phyloP scores from a whole-genome alignment of 768 basidiomycete genomes.

The Amanita pallidorosea region DNA sequence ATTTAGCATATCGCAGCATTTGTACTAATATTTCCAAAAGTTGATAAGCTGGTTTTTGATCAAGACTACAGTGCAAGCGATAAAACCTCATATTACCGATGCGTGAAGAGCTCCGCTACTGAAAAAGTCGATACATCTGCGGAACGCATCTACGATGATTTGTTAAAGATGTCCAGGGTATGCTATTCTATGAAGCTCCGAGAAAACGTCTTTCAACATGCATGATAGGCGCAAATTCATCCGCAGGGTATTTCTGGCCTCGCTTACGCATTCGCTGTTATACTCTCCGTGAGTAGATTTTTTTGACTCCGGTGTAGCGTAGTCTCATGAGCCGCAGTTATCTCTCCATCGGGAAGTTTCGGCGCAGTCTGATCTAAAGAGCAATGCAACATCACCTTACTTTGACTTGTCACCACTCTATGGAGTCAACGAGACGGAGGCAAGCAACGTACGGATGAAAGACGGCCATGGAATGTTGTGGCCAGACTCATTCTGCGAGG shows the following conservation, averaged over 20 bases:
- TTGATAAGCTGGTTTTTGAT: background rate
- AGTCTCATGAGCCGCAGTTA: constrained; percentile 5
- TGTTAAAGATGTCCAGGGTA: background rate
- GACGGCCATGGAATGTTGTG: constrained; percentile 14
- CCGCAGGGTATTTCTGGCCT: constrained; percentile 10
- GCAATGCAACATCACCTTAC: constrained; percentile 9
- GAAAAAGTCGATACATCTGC: background rate
- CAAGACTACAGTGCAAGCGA: background rate
- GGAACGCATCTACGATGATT: background rate
- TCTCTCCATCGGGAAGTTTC: constrained; percentile 5
- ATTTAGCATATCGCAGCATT: background rate
- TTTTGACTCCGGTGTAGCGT: no score
- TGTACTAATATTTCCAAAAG: background rate
- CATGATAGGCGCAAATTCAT: constrained; percentile 3
- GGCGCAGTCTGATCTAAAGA: background rate
- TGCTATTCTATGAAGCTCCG: background rate
- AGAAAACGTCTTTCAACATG: background rate
- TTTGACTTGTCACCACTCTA: constrained; percentile 15
- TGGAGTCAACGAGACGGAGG: constrained; percentile 9
- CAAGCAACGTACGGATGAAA: constrained; percentile 10
- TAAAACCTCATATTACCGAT: background rate
- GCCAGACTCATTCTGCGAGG: constrained; percentile 14
- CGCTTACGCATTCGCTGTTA: constrained; percentile 4
- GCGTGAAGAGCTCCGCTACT: background rate
- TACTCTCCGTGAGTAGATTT: constrained; percentile 8